A percentile compares a stretch with the other conserved stretches of the same genome.
Conservation (phyloP, 2,329 filamentous ascomycete genomes). For the Clonostachys rosea region DNA sequence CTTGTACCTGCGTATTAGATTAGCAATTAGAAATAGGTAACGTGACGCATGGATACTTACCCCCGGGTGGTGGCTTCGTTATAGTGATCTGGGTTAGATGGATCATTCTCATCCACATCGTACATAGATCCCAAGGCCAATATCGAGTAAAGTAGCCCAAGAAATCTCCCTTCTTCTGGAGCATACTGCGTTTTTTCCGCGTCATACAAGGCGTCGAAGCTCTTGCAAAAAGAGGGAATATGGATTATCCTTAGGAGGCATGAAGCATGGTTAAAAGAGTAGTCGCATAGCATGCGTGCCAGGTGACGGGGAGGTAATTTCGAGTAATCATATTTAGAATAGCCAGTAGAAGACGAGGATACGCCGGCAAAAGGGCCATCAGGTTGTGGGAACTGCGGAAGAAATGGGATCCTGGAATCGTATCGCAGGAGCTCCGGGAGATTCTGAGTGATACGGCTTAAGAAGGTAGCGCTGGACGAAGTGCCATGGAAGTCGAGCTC, state of each 20-base stretch:
- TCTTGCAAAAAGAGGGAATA: conserved; percentile 73
- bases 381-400: conserved; percentile 44
- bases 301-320: conserved; percentile 65
- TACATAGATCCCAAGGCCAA: conserved; percentile 73
- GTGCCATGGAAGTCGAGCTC: conserved; percentile 94
- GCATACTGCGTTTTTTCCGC: conserved; percentile 57
- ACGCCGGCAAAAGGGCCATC: conserved; percentile 56
- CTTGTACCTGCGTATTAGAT: conserved; percentile 50
- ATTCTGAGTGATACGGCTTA: conserved; percentile 81
- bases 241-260: conserved; percentile 69
- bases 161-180: conserved; percentile 60
- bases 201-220: conserved; percentile 74
- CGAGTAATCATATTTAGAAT: conserved; percentile 57
- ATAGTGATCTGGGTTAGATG: conserved; percentile 41
- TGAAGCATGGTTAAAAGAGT: conserved; percentile 51
- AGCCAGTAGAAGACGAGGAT: conserved; percentile 58
- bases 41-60: conserved; percentile 25
- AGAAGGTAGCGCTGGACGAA: conserved; percentile 86
- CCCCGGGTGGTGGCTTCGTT: conserved; percentile 50
- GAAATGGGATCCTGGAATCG: conserved; percentile 55
- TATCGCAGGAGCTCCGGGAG: conserved; percentile 73
- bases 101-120: conserved; percentile 49
- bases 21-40: background rate
- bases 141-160: conserved; percentile 67
- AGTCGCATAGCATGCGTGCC: conserved; percentile 48